Base-by-base conservation (phyloP, 495 filamentous ascomycete genomes). In the Glarea lozoyensis region DNA sequence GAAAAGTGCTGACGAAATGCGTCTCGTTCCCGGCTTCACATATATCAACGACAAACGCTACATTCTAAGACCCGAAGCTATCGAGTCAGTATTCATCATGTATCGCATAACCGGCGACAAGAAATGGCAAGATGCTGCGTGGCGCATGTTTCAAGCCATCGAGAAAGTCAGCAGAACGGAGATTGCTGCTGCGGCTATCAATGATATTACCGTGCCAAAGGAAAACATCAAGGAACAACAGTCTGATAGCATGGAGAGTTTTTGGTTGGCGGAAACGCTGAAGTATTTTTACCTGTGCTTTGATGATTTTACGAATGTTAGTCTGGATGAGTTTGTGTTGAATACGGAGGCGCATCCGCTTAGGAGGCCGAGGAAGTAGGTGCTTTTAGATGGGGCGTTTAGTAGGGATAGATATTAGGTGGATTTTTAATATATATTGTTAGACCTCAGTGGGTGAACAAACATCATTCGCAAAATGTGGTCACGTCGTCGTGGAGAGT, bases 281-380 rank as follows among this genome's bases (percentile, higher is more conserved):
- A 89, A 89, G 59, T 89, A 89, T 50, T 88, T 85, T 51, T 89
- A 86, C 56, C 63, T 88, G 13, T 68, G 84, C 3, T 87, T 85
- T 59, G 78, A 73, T 36, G 79, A 84, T 29, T 81, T 81, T 13
- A 70, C 68, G 38, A 63, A 82, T n/a, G 68, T 92, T 35, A 84
- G 77, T 56, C 60, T 94, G 50, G 87, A 94, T 63, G 80, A 92
- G 47, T 94, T 76, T 70, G 85, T 94, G 27, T 67, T 93, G 70
- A 79, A 77, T 52, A 77, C 73, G 1, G 73, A 77, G 58, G 73
- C 73, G 24, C 73, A 77, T 62, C 69, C 73, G 1, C 66, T 81
- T 50, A 68, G 60, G 45, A 54, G 75, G 55, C 74, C 73, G 18
- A 23, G 13, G 30, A 17, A 18, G 16, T 27, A 34, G 17, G 31